A percentile compares a stretch with the other conserved stretches of the same genome.
These are phyloP conservation scores for Blepharisma undulans DNA, from an alignment of 169 alveolate species.

Conservation along the genomic window DNA sequence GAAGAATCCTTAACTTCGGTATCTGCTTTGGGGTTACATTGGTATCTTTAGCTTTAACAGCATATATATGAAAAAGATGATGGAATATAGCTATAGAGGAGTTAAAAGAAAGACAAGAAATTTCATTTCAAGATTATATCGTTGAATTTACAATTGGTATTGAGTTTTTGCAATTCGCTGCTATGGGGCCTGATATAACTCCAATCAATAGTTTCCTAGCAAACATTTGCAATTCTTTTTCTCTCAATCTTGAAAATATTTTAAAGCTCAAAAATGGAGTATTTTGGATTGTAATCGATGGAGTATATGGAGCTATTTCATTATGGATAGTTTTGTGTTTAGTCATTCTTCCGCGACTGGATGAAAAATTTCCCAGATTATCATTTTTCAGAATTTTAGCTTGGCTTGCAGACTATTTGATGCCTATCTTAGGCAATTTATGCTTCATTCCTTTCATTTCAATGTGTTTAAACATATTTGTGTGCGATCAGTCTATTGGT, in stretches of 20 bases:
- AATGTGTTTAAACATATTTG: background rate
- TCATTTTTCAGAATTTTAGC: background rate
- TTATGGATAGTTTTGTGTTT: background rate
- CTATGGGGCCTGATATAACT: background rate
- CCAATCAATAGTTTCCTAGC: background rate
- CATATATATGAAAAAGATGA: background rate
- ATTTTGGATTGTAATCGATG: background rate
- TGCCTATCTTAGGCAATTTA: conserved; percentile 2
- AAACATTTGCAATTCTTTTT: background rate
- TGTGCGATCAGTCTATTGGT: background rate
- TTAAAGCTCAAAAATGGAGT: background rate
- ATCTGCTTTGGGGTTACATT: background rate
- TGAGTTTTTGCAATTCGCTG: background rate
- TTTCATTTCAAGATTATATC: background rate
- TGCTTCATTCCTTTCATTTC: background rate
- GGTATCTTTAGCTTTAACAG: background rate
- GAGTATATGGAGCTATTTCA: background rate
- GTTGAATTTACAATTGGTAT: background rate
- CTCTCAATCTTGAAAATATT: background rate
- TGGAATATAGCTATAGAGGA: background rate
- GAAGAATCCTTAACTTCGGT: background rate
- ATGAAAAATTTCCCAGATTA: background rate
- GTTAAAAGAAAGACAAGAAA: background rate
- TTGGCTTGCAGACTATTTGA: background rate
- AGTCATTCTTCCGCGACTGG: background rate